Conservation (phyloP, 2,329 filamentous ascomycete species). For the Hortaea sp. region DNA sequence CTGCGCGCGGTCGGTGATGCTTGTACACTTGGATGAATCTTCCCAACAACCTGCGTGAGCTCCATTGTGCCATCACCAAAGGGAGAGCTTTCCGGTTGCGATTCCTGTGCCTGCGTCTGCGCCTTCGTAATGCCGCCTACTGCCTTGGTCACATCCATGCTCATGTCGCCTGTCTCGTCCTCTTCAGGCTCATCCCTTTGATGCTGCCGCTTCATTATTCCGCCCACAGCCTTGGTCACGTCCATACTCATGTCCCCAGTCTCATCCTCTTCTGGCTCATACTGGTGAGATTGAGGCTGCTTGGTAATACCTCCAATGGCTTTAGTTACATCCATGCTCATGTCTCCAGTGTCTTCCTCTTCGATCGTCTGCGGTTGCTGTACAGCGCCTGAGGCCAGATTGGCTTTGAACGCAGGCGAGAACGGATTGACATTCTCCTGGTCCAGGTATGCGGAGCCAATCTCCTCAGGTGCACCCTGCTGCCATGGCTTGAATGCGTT, state of each 20-base stretch:
- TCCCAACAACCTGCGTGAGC: slow-evolving; percentile 45
- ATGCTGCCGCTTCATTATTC: slow-evolving; percentile 49
- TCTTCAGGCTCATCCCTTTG: slow-evolving; percentile 10
- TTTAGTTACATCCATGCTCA: slow-evolving; percentile 91
- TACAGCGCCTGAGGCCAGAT: slow-evolving; percentile 12
- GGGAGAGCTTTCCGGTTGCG: slow-evolving; percentile 22
- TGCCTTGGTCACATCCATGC: slow-evolving; percentile 85
- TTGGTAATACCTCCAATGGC: slow-evolving; percentile 70
- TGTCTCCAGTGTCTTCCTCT: slow-evolving; percentile 47
- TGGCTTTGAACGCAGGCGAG: slow-evolving; percentile 32
- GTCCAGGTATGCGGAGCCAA: slow-evolving; percentile 24
- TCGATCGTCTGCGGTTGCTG: slow-evolving; percentile 14
- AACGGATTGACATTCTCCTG: slow-evolving; percentile 44
- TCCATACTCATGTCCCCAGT: slow-evolving; percentile 81
- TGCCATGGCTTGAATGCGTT: slow-evolving; percentile 66
- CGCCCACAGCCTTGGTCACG: slow-evolving; percentile 71
- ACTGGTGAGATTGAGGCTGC: slow-evolving; percentile 9
- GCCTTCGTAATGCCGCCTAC: slow-evolving; percentile 64
- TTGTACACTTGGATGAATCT: slow-evolving; percentile 30
- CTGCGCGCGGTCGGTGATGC: slow-evolving; percentile 19
- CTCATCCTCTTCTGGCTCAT: slow-evolving; percentile 25
- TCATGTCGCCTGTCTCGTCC: slow-evolving; percentile 55
- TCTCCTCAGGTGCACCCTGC: slow-evolving; percentile 39
- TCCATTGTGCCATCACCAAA: slow-evolving; percentile 43
- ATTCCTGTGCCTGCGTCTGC: neutral